Evolutionary conservation across 495 filamentous ascomycete genomes (phyloP), one percentile per base, ranked within the genome.

Genomic region (Bryoglossum gracile): DNA sequence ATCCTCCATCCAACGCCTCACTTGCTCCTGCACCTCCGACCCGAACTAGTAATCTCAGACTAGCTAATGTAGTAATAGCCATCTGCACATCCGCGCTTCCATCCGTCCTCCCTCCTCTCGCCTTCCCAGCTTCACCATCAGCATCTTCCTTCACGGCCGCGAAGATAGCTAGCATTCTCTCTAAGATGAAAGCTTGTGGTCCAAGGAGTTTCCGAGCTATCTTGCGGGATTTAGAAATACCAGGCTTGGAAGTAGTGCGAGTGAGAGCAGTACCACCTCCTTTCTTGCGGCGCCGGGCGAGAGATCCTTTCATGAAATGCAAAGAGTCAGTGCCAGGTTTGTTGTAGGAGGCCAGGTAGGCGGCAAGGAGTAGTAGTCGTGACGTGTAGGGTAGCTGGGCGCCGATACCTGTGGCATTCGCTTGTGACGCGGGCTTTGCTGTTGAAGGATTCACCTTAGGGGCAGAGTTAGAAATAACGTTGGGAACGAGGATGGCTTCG

Each of bases 291-390:
- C 72, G 69, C 54, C 71, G 71, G 43, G 71, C 78, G 3, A 64
- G 59, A 8, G 70, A 64, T 17, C 85, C 79, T 46, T 89, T 94
- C 46, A 83, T 90, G 71, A 98, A 97, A 59, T 90, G 82, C 23
- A 81, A 74, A 1, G 80, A 72, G 64, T 98, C 92, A 30, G 84
- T 76, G 34, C 80, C 70, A 14, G 88, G 73, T 0, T 86, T 81
- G 59, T 87, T 97, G 68, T 90, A 86, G 3, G 89, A 95, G 50
- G 91, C 87, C 3, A 98, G 78, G 66, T 95, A 98, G 17, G 90
- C 82, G 40, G 89, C 85, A 30, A 91, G 76, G 11, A 98, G 75
- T 48, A 97, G 77, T 32, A 88, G 70, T 37, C 87, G 83, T 17
- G 92, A 82, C 59, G 86, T 88, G 54, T 87, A 84, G 9, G 90